Conservation (phyloP, 306 rosid species). For the Mimosa pudica region DNA sequence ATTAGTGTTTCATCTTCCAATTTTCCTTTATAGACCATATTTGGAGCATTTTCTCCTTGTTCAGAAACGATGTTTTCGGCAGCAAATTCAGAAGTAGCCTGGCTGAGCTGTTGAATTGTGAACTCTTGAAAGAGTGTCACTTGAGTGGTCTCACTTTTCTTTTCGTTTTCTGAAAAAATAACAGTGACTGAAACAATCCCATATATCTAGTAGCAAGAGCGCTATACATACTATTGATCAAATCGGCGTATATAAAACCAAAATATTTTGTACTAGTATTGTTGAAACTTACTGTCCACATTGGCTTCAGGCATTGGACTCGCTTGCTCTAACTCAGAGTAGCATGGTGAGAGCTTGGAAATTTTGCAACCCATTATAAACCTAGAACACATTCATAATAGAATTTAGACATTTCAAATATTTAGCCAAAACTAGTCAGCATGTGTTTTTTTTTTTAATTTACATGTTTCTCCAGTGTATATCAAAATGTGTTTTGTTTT, state of each 20-base stretch:
- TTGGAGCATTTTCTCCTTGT: conserved; percentile 96
- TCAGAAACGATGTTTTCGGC: conserved; percentile 93
- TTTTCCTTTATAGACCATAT: conserved; percentile 90
- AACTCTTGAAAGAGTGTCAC: conserved; percentile 67
- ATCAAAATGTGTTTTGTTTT: too few species aligned
- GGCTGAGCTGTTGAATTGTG: conserved; percentile 78
- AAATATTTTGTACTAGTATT: too few species aligned
- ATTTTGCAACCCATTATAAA: conserved; percentile 79
- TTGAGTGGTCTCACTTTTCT: conserved; percentile 52
- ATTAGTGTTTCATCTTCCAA: conserved; percentile 78
- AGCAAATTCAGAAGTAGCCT: conserved; percentile 87
- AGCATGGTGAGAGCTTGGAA: conserved; percentile 65
- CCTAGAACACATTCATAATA: conserved; percentile 35
- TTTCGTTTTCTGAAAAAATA: conserved; percentile 63
- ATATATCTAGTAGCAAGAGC: background rate
- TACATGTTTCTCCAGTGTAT: too few species aligned
- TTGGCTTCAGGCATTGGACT: conserved; percentile 51
- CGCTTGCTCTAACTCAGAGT: conserved; percentile 45
- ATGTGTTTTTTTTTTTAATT: too few species aligned
- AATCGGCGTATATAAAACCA: too few species aligned
- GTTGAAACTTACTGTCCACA: conserved; percentile 51
- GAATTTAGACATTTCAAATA: conserved; percentile 29
- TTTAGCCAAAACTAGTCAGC: too few species aligned
- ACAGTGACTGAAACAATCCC: conserved; percentile 36
- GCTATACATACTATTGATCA: background rate